Evolutionary conservation across 2,329 filamentous ascomycete genomes (phyloP).

Genomic region (Paramyrothecium sp.): DNA sequence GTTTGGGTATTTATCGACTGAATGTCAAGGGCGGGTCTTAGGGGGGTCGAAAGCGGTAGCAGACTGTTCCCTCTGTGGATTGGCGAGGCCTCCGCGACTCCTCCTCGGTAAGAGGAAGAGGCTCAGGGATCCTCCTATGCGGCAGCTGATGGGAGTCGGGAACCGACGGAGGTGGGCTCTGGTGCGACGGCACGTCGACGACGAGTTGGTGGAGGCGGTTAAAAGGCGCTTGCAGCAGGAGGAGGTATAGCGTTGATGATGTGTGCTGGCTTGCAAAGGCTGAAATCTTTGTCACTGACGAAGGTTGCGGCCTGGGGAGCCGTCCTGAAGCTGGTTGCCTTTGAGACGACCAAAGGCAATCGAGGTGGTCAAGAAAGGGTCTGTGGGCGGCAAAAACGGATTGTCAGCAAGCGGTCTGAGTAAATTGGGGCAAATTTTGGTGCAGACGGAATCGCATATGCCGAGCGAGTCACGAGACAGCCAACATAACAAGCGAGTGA

Average conservation of each 20-base stretch:
- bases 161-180: slow-evolving; percentile 48
- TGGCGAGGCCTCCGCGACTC: slow-evolving; percentile 99
- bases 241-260: slow-evolving; percentile 66
- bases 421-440: not conserved
- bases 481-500: not conserved
- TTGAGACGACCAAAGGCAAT: slow-evolving; percentile 67
- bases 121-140: slow-evolving; percentile 97
- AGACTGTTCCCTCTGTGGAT: slow-evolving; percentile 85
- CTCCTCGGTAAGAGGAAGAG: slow-evolving; percentile 99
- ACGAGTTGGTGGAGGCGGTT: slow-evolving; percentile 51
- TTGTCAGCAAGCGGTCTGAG: not conserved
- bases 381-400: slow-evolving; percentile 2
- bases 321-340: slow-evolving; percentile 59
- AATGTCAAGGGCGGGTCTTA: slow-evolving; percentile 59
- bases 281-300: slow-evolving; percentile 70
- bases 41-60: slow-evolving; percentile 93
- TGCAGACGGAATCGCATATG: not conserved
- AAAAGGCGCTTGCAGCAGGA: slow-evolving; percentile 44
- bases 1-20: slow-evolving; percentile 14
- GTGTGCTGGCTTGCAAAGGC: slow-evolving; percentile 61
- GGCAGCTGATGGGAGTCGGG: slow-evolving; percentile 83
- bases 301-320: slow-evolving; percentile 61
- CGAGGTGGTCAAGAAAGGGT: slow-evolving; percentile 9
- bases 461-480: not conserved
- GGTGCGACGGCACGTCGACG: slow-evolving; percentile 46